Evolutionary conservation across 495 filamentous ascomycete genomes (phyloP), one percentile per base, ranked within the genome.

Genomic region (Rhizodiscina lignyota): DNA sequence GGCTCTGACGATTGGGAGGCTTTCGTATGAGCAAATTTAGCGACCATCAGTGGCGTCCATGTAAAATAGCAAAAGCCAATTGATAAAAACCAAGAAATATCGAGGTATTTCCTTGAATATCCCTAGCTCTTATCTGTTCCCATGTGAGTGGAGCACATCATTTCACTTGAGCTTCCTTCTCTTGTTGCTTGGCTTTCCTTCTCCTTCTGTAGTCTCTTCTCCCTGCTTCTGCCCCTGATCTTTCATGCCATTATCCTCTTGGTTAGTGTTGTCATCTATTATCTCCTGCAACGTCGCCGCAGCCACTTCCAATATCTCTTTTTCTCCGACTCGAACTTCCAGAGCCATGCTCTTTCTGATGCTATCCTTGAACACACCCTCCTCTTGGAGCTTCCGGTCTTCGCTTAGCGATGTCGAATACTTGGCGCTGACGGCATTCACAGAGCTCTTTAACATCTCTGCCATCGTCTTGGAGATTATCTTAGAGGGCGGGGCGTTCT

Each of bases 281-380:
- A 6, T 8, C 10, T 11, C 30, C 30, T 10, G 6, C 10, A 8
- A 6, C 30, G 8, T 16, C 30, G 30, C 30, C 10, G 8, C 24
- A 6, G 6, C 24, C 24, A 13, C 24, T 13, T 27, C 24, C 51
- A 73, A 39, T n/a, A 92, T 60, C 36, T 66, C 59, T 49, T 91
- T 92, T 55, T 94, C 86, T 5, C 85, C 86, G 23, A 74, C 54
- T 31, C 85, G 70, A 23, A 93, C 79, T 41, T 79, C 60, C 2
- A 83, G 45, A 0, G 85, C 84, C 75, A 83, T 84, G 29, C 52
- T 64, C 26, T 44, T 58, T 33, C 77, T 59, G 18, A 31, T 30
- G 22, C 38, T 27, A 21, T 32, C 28, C 5, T 35, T 35, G 2
- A 38, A 12, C 4, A 11, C 15, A 3, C 3, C 30, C 17, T 10